Evolutionary conservation across 768 basidiomycete genomes (phyloP), one percentile per base, ranked within the genome.

Genomic region (Lyophyllum atratum): DNA sequence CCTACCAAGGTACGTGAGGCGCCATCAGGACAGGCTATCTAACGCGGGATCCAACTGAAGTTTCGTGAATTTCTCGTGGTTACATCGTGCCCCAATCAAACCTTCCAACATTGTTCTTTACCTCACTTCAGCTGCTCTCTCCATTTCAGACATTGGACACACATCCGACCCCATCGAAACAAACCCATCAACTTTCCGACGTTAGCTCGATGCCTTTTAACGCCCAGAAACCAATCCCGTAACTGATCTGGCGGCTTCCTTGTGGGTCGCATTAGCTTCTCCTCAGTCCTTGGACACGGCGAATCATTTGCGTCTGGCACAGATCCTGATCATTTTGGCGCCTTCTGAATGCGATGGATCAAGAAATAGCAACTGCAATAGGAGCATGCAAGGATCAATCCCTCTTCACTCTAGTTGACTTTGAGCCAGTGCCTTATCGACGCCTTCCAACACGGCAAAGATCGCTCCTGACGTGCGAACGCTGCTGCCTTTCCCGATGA

Each of bases 71-170:
- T 34, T 26, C 29, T 24, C 22, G 52, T 49, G 25, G 33, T 34
- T 56, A 28, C 44, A 22, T 48, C 19, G 6, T 14, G 49, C 44
- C 47, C 21, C 26, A 47, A 52, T 58, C 51, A 58, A 22, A 29
- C 39, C 12, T 40, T 22, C 33, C 43, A 31, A 3, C 17, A 26
- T 40, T 37, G 28, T 26, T 39, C 48, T 21, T 42, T 49, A 42
- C 54, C 55, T 42, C 54, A 48, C 24, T 31, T 45, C 24, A 6
- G 15, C 21, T 6, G 39, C 12, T 9, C 5, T 44, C 10, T 33
- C 12, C 31, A 15, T 14, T 46, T 22, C 28, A 28, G 33, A 25
- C 42, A n/a, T n/a, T n/a, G 39, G 42, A 45, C 10, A 29, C 19
- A 42, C 5, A 31, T 29, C n/a, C 11, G 10, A 43, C 51, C n/a